Base-by-base conservation (phyloP, 192 early-diverging fungal species). In the Thoreauomyces humboldtii region DNA sequence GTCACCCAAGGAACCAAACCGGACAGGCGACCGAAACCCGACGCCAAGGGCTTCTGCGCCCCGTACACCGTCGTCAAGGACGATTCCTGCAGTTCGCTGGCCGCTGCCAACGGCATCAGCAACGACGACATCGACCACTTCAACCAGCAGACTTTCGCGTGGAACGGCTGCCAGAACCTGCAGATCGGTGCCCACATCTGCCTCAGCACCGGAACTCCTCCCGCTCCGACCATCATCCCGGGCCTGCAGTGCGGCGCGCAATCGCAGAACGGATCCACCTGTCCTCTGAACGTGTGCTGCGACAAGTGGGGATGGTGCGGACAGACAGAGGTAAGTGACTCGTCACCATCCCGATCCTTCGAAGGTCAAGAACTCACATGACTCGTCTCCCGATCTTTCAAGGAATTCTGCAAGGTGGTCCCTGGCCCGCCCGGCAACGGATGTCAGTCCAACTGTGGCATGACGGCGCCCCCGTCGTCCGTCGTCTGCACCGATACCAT, bases 121-220 rank as follows among this genome's bases (percentile, higher is more conserved):
- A 17, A 37, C 24, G 31, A 14, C 0, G 27, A 63, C 17, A 21
- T 63, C 25, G 61, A 51, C 0, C 22, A 19, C 47, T 63, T 19
- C 32, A 63, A 63, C 36, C n/a, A 22, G 12, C 34, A 21, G 27
- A 63, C 61, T 21, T 51, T 52, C 36, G 38, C 19, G 7, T 60
- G 58, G 58, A 44, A 44, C 15, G 58, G 41, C 15, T 63, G 61
- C 36, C 34, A 22, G 24, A 51, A 52, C 2, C 21, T 63, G 31
- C 61, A 63, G 24, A 12, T 19, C 19, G 61, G 48, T 34, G 31
- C 46, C 22, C 22, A 52, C 22, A 63, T 63, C 17, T 63, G 61
- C 48, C 25, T 63, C 5, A 52, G 47, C 21, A 51, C 45, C 17
- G 61, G 61, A 1, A 63, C 29, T 12, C 61, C 47, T 28, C 61